A percentile compares a stretch with the other conserved stretches of the same genome.
Evolutionary conservation across 495 filamentous ascomycete species (phyloP).

Genomic region (Sphaerosporella brunnea): DNA sequence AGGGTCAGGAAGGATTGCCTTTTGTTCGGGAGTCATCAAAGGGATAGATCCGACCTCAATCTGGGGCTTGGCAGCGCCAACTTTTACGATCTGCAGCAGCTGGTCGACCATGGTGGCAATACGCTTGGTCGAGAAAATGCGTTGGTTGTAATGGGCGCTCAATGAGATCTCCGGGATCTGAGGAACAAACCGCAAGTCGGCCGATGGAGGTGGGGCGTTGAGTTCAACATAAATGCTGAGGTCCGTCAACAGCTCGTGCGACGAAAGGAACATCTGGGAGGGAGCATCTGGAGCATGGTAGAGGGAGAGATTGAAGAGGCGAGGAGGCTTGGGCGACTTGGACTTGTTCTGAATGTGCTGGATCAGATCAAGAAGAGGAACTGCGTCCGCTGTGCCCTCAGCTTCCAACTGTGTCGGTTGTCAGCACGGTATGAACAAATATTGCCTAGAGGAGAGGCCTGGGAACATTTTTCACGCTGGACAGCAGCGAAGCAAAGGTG

Average conservation of each 20-base stretch:
- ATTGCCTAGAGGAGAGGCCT: neutral
- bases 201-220: constrained; percentile 13
- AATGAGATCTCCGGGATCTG: constrained; percentile 28
- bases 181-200: constrained; percentile 15
- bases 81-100: constrained; percentile 30
- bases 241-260: constrained; percentile 28
- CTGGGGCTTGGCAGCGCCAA: constrained; percentile 31
- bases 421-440: constrained; percentile 1
- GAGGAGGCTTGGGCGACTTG: constrained; percentile 29
- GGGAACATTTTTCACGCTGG: constrained; percentile 33
- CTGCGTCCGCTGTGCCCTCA: constrained; percentile 32
- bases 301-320: constrained; percentile 34
- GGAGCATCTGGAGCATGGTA: constrained; percentile 32
- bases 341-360: constrained; percentile 32
- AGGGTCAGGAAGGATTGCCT: constrained; percentile 48
- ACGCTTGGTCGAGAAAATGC: constrained; percentile 34
- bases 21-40: constrained; percentile 33
- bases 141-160: constrained; percentile 35
- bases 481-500: constrained; percentile 31
- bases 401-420: constrained; percentile 21
- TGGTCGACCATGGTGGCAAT: constrained; percentile 33
- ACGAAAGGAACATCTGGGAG: constrained; percentile 27
- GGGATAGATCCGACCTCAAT: constrained; percentile 33
- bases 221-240: constrained; percentile 32
- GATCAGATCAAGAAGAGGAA: constrained; percentile 32